Percentiles rank a stretch among this genome's conserved stretches.
Evolutionary conservation across 1,284 basidiomycete species (phyloP).

Genomic region (Austroboletus novae-zelandiae): DNA sequence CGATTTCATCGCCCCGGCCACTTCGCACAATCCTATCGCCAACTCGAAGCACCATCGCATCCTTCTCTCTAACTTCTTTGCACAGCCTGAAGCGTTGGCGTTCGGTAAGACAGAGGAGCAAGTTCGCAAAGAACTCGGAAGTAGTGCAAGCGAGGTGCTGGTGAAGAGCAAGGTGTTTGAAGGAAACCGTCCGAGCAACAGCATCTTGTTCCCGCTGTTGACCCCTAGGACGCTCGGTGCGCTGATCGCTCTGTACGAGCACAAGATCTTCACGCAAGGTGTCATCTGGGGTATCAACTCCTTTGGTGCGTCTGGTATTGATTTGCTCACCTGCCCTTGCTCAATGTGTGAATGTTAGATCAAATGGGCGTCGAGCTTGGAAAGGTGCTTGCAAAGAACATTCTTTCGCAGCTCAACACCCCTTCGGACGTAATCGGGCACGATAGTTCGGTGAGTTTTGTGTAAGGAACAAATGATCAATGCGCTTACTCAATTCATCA

Average conservation of each 20-base stretch:
- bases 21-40: conserved; percentile 88
- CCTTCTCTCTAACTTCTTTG: conserved; percentile 96
- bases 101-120: conserved; percentile 96
- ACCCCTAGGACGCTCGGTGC: conserved; percentile 90
- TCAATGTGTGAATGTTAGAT: conserved; percentile 41
- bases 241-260: conserved; percentile 91
- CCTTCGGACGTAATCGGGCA: conserved; percentile 87
- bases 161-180: conserved; percentile 98
- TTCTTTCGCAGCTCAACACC: conserved; percentile 81
- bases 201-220: conserved; percentile 90
- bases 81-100: conserved; percentile 94
- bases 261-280: conserved; percentile 99
- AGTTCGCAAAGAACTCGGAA: conserved; percentile 80
- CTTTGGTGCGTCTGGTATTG: conserved; percentile 57
- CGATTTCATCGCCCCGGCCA: conserved; percentile 95
- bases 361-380: conserved; percentile 97
- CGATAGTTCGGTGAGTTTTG: conserved; percentile 80
- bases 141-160: conserved; percentile 75
- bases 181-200: conserved; percentile 97
- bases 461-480: not conserved
- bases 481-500: conserved; percentile 13
- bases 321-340: not conserved
- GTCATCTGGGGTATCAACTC: conserved; percentile 99
- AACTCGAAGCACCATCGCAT: conserved; percentile 94
- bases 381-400: conserved; percentile 95